A percentile compares a stretch with the other conserved stretches of the same genome.
Evolutionary conservation across 1,284 basidiomycete genomes (phyloP).

Genomic region (Cutaneotrichosporon sp.): DNA sequence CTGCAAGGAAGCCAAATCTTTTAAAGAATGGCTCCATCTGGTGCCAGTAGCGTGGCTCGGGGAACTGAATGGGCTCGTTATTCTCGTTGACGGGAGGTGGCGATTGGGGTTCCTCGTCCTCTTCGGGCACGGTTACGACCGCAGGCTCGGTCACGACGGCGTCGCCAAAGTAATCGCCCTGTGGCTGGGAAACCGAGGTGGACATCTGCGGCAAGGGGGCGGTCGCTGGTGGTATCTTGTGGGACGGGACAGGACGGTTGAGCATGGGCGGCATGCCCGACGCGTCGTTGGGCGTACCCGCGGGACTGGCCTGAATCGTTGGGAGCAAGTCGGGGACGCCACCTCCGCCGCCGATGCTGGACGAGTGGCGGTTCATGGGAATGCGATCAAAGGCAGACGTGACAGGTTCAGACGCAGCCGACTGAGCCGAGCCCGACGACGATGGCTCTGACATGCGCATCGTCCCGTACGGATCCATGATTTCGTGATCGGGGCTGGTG

Average conservation of each 20-base stretch:
- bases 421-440: constrained; percentile 10
- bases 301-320: constrained; percentile 41
- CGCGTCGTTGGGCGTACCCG: constrained; percentile 32
- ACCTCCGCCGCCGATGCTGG: constrained; percentile 12
- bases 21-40: constrained; percentile 53
- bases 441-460: too few species aligned
- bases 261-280: neutral
- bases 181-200: neutral
- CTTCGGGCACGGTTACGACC: too few species aligned
- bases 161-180: constrained; percentile 5
- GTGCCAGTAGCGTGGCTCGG: constrained; percentile 3
- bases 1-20: constrained; percentile 65
- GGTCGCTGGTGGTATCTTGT: constrained; percentile 35
- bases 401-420: constrained; percentile 51
- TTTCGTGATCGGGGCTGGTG: constrained; percentile 78
- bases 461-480: constrained; percentile 59
- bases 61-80: neutral
- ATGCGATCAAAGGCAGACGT: neutral
- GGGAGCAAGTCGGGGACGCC: constrained; percentile 17
- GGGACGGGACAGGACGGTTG: neutral
- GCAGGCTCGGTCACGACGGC: neutral
- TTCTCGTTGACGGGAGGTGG: neutral
- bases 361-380: constrained; percentile 32
- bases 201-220: constrained; percentile 36
- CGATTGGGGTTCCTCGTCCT: neutral